Base-by-base conservation (phyloP, 2,329 filamentous ascomycete genomes). In the Diaporthe vexans region DNA sequence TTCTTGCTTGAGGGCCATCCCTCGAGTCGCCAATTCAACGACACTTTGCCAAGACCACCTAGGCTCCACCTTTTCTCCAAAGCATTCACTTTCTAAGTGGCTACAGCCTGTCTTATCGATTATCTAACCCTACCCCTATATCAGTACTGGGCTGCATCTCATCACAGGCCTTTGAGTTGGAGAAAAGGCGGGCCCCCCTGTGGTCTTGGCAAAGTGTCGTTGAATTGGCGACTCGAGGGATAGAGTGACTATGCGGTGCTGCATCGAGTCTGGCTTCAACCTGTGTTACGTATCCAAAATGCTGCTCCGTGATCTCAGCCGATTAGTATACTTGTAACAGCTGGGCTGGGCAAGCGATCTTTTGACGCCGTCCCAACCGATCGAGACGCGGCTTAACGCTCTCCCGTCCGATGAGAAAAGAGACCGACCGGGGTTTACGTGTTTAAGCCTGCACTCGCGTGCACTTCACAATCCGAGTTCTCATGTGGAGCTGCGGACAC, bases 401-500 rank as follows among this genome's bases (percentile, higher is more conserved):
- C 10, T 17, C 21, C 43, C 61, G 21, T 37, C 43, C 46, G 29
- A 37, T 35, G 21, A 21, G 21, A 21, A 40, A 21, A 52, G 48
- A 40, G 63, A 19, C 33, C 54, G 63, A 19, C 33, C 54, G 63
- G 33, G 63, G 13, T 52, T 58, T 52, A 37, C 21, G 21, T 29
- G 43, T 35, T 35, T 17, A 35, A 63, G 17, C 15, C 63, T 52
- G 43, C 24, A 13, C 15, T 11, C n/a, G 40, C 9, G 9, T n/a
- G 21, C 35, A 35, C 46, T 17, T n/a, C 21, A 24, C 43, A 35
- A 68, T 33, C 8, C 10, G 15, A 26, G 63, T 17, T 40, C 33
- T 68, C n/a, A 43, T 43, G 15, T 52, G 63, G n/a, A 40, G 63
- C 46, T 68, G 21, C 29, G 46, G 46, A 52, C 46, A 52, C 29